A percentile compares a stretch with the other conserved stretches of the same genome.
phyloP scores from a whole-genome alignment of 192 early-diverging fungal species.

The Coemansia sp. region DNA sequence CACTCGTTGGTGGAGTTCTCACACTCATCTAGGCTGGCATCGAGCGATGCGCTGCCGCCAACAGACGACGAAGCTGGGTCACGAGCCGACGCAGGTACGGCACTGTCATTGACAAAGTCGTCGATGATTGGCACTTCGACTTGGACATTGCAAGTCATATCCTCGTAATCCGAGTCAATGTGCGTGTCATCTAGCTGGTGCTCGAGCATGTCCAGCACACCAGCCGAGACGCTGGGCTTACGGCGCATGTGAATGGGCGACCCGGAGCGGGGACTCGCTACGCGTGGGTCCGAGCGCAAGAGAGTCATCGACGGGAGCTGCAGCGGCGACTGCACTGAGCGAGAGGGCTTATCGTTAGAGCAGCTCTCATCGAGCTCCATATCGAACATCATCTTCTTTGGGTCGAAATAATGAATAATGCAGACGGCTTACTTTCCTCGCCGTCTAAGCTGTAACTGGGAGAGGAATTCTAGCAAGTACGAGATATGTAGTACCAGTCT shows the following conservation, averaged over 20 bases:
- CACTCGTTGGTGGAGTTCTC: neutral
- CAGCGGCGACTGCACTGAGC: slow-evolving; percentile 20
- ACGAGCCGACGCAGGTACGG: neutral
- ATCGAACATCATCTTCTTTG: slow-evolving; percentile 42
- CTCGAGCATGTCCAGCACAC: slow-evolving; percentile 43
- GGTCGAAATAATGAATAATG: neutral
- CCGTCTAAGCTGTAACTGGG: slow-evolving; percentile 23
- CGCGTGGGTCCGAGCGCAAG: slow-evolving; percentile 38
- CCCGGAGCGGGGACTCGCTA: slow-evolving; percentile 27
- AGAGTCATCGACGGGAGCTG: slow-evolving; percentile 40
- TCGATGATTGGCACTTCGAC: slow-evolving; percentile 54
- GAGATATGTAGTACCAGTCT: slow-evolving; percentile 10
- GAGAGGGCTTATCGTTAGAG: slow-evolving; percentile 5
- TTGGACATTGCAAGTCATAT: slow-evolving; percentile 39
- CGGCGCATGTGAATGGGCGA: slow-evolving; percentile 28
- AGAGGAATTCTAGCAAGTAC: slow-evolving; percentile 28
- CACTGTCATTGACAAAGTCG: slow-evolving; percentile 43
- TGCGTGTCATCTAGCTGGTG: slow-evolving; percentile 43
- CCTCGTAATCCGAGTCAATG: slow-evolving; percentile 53
- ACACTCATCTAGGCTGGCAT: neutral
- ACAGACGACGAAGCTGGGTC: neutral
- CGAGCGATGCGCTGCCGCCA: neutral
- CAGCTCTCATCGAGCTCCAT: slow-evolving; percentile 45
- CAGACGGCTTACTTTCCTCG: slow-evolving; percentile 2
- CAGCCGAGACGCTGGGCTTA: slow-evolving; percentile 45